phyloP scores from a whole-genome alignment of 768 basidiomycete species.

The Sporobolomyces phaffii region DNA sequence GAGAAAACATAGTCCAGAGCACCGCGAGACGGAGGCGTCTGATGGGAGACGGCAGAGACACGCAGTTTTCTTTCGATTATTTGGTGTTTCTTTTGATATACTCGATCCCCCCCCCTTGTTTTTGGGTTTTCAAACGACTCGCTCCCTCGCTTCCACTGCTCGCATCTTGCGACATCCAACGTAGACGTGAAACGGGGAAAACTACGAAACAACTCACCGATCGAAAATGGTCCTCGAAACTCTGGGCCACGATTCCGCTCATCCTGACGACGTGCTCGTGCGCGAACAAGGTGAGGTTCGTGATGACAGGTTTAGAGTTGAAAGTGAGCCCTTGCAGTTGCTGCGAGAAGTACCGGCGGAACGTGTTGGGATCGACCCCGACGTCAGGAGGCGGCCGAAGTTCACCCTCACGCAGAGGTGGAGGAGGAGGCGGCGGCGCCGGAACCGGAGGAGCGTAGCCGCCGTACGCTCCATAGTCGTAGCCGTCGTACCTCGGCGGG shows the following conservation, averaged over 20 bases:
- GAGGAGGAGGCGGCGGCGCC: constrained; percentile 43
- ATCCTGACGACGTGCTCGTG: constrained; percentile 69
- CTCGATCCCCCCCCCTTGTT: too few relatives aligned
- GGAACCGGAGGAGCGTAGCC: constrained; percentile 36
- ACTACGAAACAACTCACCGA: too few relatives aligned
- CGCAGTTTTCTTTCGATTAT: too few relatives aligned
- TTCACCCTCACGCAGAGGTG: constrained; percentile 43
- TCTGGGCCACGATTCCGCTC: constrained; percentile 71
- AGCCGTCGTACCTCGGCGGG: constrained; percentile 13
- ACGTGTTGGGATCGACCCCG: constrained; percentile 57
- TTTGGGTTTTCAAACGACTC: too few relatives aligned
- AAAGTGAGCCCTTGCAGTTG: constrained; percentile 76
- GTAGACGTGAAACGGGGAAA: too few relatives aligned
- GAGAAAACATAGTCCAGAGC: too few relatives aligned
- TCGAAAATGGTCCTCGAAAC: constrained; percentile 75
- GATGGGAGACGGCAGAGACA: too few relatives aligned
- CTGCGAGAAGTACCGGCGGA: constrained; percentile 68
- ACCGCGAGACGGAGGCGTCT: too few relatives aligned
- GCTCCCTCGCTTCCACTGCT: too few relatives aligned
- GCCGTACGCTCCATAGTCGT: constrained; percentile 14
- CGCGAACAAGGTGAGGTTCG: constrained; percentile 83
- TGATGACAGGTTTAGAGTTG: constrained; percentile 93
- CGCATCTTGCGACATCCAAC: too few relatives aligned
- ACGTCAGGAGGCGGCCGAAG: constrained; percentile 30
- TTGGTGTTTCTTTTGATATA: too few relatives aligned